Base-by-base conservation (phyloP, 2,329 filamentous ascomycete species). In the Dactylellina leptospora region DNA sequence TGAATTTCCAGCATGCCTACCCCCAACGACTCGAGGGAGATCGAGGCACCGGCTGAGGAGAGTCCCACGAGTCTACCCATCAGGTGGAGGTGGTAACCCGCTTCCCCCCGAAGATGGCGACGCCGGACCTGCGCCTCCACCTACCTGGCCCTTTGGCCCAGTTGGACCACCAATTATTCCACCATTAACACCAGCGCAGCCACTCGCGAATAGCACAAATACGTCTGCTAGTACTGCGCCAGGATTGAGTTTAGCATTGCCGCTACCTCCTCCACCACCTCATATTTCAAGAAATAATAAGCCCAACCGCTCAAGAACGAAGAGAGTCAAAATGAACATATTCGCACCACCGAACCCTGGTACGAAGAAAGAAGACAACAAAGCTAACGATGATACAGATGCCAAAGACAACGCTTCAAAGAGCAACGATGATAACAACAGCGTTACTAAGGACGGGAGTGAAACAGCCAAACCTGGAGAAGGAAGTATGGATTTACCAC, bases 1-100 rank as follows among this genome's bases (percentile, higher is more conserved):
- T 18, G 68, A 72, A 23, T 72, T 72, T 30, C 68, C 68, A 42
- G 68, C 68, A 23, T 72, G 68, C 11, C 47, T 64, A 9, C 66
- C 66, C 9, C 68, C 68, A 11, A 48, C 68, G 3, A 51, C 59
- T 25, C 60, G 53, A 30, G 36, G 59, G 9, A 64, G 68, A 42
- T 64, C 68, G 11, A 51, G 68, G 16, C 68, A 59, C 18, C 62
- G 68, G 23, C 55, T 72, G 38, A 61, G 68, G 27, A 72, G 59
- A 33, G 45, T 60, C 11, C 68, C 59, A 27, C 47, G 68, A 36
- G 54, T 72, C 10, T 72, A 72, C 44, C 68, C 68, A n/a, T 59
- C 59, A n/a, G 53, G 59, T n/a, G 25, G 53, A 8, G 51, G 64
- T 8, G 45, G 38, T 18, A 42, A 42, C 8, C 59, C 59, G 18